A percentile compares a stretch with the other conserved stretches of the same genome.
Evolutionary conservation across 495 filamentous ascomycete species (phyloP).

Genomic region (Pyrenopolyporus hunteri): DNA sequence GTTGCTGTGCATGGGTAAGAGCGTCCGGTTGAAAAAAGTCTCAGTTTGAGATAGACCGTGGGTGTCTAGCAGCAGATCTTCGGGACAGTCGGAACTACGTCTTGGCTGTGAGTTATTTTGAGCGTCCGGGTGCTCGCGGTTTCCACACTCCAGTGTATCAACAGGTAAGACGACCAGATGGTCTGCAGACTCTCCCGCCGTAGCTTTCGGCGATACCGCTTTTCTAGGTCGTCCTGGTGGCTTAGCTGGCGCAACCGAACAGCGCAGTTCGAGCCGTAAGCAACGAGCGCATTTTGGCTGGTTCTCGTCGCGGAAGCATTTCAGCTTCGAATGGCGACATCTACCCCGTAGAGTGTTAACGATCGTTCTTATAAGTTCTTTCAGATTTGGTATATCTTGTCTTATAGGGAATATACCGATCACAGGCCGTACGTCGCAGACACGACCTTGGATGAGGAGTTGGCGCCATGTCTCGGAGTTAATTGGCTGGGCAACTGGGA

Average conservation of each 20-base stretch:
- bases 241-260: slow-evolving; percentile 29
- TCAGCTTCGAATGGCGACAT: slow-evolving; percentile 30
- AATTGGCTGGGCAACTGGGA: no score
- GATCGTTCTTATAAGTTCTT: no score
- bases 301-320: slow-evolving; percentile 24
- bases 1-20: background rate
- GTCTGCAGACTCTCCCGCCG: background rate
- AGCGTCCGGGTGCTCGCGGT: background rate
- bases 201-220: background rate
- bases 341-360: no score
- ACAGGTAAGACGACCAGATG: background rate
- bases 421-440: slow-evolving; percentile 31
- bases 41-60: background rate
- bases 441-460: slow-evolving; percentile 25
- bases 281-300: slow-evolving; percentile 30
- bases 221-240: slow-evolving; percentile 31
- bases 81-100: background rate
- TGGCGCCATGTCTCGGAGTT: background rate
- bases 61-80: background rate
- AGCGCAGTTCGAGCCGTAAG: slow-evolving; percentile 22
- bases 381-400: background rate
- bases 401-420: slow-evolving; percentile 16
- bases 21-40: background rate
- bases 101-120: background rate
- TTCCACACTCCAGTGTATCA: background rate